Conservation (phyloP, 1,284 basidiomycete species). For the Neotropicomus parvogracilis region DNA sequence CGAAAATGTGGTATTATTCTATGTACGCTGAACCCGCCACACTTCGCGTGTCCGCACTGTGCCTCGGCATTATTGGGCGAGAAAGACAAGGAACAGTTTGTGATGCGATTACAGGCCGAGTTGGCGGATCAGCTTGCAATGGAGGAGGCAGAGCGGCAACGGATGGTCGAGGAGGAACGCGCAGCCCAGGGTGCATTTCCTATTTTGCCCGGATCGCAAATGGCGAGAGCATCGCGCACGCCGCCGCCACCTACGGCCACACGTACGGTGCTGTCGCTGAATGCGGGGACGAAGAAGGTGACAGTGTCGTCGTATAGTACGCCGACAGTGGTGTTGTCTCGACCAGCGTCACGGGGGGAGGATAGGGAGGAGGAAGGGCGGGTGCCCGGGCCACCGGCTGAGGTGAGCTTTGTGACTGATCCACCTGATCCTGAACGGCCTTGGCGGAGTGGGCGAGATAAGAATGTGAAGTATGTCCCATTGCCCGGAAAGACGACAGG, state of each 20-base stretch:
- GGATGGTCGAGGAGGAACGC: slow-evolving; percentile 45
- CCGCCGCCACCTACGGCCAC: slow-evolving; percentile 37
- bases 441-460: slow-evolving; percentile 45
- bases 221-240: slow-evolving; percentile 17
- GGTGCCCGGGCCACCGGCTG: slow-evolving; percentile 41
- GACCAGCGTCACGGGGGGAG: slow-evolving; percentile 36
- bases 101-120: slow-evolving; percentile 42
- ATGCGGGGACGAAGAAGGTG: slow-evolving; percentile 48
- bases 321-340: slow-evolving; percentile 29
- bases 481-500: slow-evolving; percentile 12
- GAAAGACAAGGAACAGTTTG: slow-evolving; percentile 35
- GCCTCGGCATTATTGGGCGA: slow-evolving; percentile 36
- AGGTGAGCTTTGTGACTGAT: slow-evolving; percentile 36
- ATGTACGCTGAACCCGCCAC: slow-evolving; percentile 54
- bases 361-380: slow-evolving; percentile 38
- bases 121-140: slow-evolving; percentile 41
- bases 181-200: slow-evolving; percentile 62
- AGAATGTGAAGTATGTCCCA: slow-evolving; percentile 40
- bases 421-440: slow-evolving; percentile 37
- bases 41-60: slow-evolving; percentile 59
- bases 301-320: slow-evolving; percentile 49
- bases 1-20: slow-evolving; percentile 57
- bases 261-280: slow-evolving; percentile 61
- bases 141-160: slow-evolving; percentile 49
- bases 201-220: slow-evolving; percentile 36